Conservation (phyloP, 2,329 filamentous ascomycete genomes). For the Fusarium falciforme region DNA sequence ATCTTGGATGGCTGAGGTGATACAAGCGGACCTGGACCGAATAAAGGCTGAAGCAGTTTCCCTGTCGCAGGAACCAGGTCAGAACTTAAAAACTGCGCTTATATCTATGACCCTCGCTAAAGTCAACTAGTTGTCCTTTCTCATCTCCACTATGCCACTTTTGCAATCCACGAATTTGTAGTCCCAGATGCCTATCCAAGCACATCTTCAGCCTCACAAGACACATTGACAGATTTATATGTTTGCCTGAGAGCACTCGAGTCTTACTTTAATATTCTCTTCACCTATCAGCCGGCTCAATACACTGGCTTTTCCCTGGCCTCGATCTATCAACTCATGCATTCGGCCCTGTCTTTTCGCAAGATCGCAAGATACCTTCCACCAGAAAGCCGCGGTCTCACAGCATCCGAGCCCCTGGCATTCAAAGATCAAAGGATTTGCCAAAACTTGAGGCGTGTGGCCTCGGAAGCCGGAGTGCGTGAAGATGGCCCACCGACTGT, state of each 20-base stretch:
- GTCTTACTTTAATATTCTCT: neutral
- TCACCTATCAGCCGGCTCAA: neutral
- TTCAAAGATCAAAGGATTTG: neutral
- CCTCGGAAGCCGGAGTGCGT: neutral
- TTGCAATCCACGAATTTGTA: neutral
- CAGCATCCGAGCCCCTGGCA: neutral
- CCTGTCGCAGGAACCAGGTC: neutral
- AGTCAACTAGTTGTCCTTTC: neutral
- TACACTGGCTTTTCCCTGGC: neutral
- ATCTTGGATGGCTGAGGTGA: neutral
- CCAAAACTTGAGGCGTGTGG: neutral
- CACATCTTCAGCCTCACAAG: neutral
- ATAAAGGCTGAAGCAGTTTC: neutral
- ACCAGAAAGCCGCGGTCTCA: neutral
- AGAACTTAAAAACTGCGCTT: neutral
- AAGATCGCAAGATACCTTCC: neutral
- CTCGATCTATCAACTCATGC: neutral
- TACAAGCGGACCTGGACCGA: neutral
- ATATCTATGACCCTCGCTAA: neutral
- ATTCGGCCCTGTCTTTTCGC: neutral
- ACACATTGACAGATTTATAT: neutral
- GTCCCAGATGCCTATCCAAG: neutral
- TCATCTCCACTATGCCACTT: neutral
- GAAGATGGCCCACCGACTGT: neutral
- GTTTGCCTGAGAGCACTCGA: neutral